Evolutionary conservation across 257 asterid species (phyloP), one percentile per base, ranked within the genome.

Genomic region (Solanum virginianum): DNA sequence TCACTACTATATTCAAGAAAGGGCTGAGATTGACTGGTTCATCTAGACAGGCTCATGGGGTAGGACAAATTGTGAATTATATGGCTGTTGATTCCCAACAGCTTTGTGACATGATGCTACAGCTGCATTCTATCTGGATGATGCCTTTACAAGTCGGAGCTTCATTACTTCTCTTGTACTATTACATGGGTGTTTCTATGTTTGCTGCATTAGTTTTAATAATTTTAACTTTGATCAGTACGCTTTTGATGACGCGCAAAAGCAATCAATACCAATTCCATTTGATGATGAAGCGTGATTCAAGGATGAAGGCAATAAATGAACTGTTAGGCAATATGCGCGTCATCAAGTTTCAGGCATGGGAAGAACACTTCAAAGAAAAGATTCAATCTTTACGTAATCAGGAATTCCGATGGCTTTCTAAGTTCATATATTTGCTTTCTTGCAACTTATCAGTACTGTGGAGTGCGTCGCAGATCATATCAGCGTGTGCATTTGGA

Each of bases 51-150:
- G 90, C 90, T 54, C 98, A 94, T 49, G 98, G 98, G 13, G 90
- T 92, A 6, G 98, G 98, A 18, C 95, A 92, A 71, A 93, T 94
- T 32, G 97, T 94, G 85, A 93, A 94, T 66, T 94, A 94, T 55
- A 93, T 94, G 98, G 95, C 94, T 0, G 98, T 94, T 1, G 98
- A 94, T 88, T 86, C 91, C 29, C 95, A 92, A 75, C 94, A 90
- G 85, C 90, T 94, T 8, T 86, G 94, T 1, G 95, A 93, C 36
- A 85, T 94, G 86, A 90, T 92, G 87, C 87, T 85, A 9, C 94
- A 93, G 83, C 82, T 94, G 72, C 94, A 93, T 84, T 54, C 93
- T 0, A 4, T 94, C 4, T 93, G 98, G 98, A 26, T 92, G 88
- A 90, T 89, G 97, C 97, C 98, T 0, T 74, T 94, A 18, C 94